phyloP scores from a whole-genome alignment of 2,329 filamentous ascomycete species.

The Diaporthe batatas region DNA sequence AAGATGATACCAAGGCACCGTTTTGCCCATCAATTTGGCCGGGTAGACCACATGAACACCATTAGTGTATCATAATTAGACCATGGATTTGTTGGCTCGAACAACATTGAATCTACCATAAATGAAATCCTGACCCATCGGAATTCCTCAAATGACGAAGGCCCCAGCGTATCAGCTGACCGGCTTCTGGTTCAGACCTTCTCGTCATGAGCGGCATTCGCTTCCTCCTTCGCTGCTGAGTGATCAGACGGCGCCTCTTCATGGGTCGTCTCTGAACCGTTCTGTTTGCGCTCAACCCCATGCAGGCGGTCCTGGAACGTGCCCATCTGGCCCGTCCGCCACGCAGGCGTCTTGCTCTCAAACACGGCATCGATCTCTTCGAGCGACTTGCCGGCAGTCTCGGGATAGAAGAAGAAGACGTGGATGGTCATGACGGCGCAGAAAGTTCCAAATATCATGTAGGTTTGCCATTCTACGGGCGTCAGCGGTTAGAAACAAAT shows the following conservation, averaged over 20 bases:
- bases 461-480: slow-evolving; percentile 59
- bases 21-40: not conserved
- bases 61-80: too few relatives aligned
- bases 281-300: slow-evolving; percentile 33
- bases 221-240: not conserved
- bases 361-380: slow-evolving; percentile 67
- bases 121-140: not conserved
- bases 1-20: not conserved
- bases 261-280: slow-evolving; percentile 22
- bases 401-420: slow-evolving; percentile 68
- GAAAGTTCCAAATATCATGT: slow-evolving; percentile 66
- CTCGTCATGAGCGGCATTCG: slow-evolving; percentile 17
- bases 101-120: not conserved
- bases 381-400: slow-evolving; percentile 67
- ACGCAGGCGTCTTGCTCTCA: slow-evolving; percentile 47
- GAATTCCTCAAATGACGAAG: not conserved
- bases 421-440: slow-evolving; percentile 64
- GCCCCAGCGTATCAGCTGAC: not conserved
- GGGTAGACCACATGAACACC: not conserved
- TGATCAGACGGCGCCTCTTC: slow-evolving; percentile 25
- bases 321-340: slow-evolving; percentile 31
- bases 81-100: not conserved
- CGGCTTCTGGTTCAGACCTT: slow-evolving; percentile 11
- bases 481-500: not conserved
- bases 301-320: slow-evolving; percentile 39